Percentiles rank a stretch among this genome's conserved stretches.
Evolutionary conservation across 2,329 filamentous ascomycete genomes (phyloP).

Genomic region (Aspergillus melleus): DNA sequence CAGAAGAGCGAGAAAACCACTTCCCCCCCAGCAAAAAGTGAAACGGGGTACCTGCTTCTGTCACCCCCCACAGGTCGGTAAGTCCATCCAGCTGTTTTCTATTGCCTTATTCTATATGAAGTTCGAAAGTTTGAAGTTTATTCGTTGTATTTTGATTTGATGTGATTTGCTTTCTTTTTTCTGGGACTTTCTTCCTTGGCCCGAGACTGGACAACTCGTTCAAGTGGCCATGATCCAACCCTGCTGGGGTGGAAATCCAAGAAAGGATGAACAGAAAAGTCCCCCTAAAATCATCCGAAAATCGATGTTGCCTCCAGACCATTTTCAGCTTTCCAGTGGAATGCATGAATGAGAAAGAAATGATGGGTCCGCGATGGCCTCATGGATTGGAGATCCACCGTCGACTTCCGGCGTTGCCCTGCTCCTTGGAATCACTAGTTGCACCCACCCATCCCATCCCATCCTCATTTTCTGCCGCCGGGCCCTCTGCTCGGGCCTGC

Average conservation of each 20-base stretch:
- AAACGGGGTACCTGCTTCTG: conserved; percentile 27
- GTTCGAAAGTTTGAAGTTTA: neutral
- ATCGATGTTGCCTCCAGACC: conserved; percentile 7
- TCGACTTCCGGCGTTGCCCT: conserved; percentile 17
- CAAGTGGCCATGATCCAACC: neutral
- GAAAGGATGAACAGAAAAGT: neutral
- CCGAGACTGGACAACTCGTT: neutral
- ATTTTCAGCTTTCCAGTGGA: conserved; percentile 4
- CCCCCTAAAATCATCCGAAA: conserved; percentile 2
- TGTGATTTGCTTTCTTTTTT: neutral
- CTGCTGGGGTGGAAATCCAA: neutral
- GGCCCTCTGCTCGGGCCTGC: conserved; percentile 19
- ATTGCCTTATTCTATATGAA: conserved; percentile 1
- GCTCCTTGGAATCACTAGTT: conserved; percentile 27
- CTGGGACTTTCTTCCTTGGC: neutral
- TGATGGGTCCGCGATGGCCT: conserved; percentile 19
- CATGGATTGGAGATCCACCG: conserved; percentile 21
- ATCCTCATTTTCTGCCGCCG: conserved; percentile 12
- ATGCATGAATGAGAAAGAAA: conserved; percentile 1
- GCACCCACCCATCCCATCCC: conserved; percentile 17
- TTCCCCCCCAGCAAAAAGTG: conserved; percentile 11
- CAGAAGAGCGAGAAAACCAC: neutral
- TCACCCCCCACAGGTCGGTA: conserved; percentile 17
- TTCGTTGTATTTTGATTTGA: neutral
- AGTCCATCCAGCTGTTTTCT: conserved; percentile 5